These are phyloP conservation scores for Colletotrichum tropicale DNA, from an alignment of 2,329 filamentous ascomycete species.

Conservation along the genomic window DNA sequence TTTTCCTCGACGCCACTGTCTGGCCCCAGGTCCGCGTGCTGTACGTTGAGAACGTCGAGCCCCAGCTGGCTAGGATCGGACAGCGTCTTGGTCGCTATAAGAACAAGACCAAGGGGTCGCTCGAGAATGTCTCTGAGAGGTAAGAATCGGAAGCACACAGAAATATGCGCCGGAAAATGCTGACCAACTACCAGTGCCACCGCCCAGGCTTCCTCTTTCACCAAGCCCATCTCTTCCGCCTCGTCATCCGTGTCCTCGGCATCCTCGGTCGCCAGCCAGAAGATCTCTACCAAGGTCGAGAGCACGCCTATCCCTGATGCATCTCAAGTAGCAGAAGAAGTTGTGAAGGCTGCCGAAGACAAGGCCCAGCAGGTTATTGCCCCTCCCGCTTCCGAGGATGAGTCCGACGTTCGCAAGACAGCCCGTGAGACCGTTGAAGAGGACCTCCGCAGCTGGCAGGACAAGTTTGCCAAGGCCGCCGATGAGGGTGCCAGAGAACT, in stretches of 20 bases:
- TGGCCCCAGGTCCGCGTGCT: slow-evolving; percentile 82
- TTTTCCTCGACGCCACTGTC: slow-evolving; percentile 76
- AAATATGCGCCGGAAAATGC: fast-evolving
- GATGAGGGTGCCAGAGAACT: slow-evolving; percentile 81
- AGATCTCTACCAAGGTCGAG: slow-evolving; percentile 21
- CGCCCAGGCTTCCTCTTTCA: slow-evolving; percentile 43
- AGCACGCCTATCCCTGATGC: slow-evolving; percentile 18
- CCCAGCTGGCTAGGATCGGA: slow-evolving; percentile 90
- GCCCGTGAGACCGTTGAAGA: slow-evolving; percentile 72
- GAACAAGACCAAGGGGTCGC: slow-evolving; percentile 42
- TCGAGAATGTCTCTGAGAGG: slow-evolving; percentile 38
- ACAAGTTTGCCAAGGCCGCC: slow-evolving; percentile 83
- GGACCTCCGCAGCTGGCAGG: slow-evolving; percentile 86
- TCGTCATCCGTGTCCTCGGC: slow-evolving; percentile 27
- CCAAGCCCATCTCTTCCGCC: slow-evolving; percentile 36
- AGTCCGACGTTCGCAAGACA: slow-evolving; percentile 60
- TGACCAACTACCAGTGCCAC: neutral
- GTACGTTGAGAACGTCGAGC: slow-evolving; percentile 92
- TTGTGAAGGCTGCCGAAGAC: slow-evolving; percentile 7
- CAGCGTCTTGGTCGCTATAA: slow-evolving; percentile 83
- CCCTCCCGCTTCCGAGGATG: slow-evolving; percentile 49
- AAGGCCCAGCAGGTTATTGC: slow-evolving; percentile 39
- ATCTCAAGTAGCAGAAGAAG: slow-evolving; percentile 20
- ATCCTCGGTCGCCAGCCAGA: slow-evolving; percentile 21
- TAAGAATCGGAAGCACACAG: slow-evolving; percentile 5